Base-by-base conservation (phyloP, 306 rosid genomes). In the Trifolium fragiferum region DNA sequence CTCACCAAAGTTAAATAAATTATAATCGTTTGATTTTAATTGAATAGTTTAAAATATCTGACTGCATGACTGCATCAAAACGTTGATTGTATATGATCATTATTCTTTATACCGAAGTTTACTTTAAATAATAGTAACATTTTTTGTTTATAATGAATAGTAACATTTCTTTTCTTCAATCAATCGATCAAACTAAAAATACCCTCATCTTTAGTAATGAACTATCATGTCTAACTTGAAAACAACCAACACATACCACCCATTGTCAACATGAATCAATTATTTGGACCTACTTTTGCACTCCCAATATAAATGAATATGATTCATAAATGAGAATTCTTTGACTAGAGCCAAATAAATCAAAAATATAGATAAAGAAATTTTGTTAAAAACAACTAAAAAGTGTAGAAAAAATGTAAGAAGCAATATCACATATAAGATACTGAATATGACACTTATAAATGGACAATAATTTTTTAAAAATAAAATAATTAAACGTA, bases 201-300 rank as follows among this genome's bases (percentile, higher is more conserved):
- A 4, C 18, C 35, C 87, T 87, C 76, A 78, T 76, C 86, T 83
- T 78, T 83, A 81, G 77, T 84, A 82, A 83, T 73, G 82, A 81
- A 87, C 86, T 50, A 86, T 84, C 90, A 84, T 80, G 81, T 85
- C 85, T 79, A 83, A 82, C 81, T 79, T 80, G 79, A 84, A 83
- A 78, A 68, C 80, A 77, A 65, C 81, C 84, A 30, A 79, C 44
- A 60, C 21, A 30, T 32, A 68, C 81, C 78, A 40, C 62, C 67
- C 77, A 55, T 75, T 78, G 78, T 75, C 79, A 70, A 13, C 55
- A 65, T 64, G 78, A 79, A 62, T 73, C 82, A 88, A 88, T 86
- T 82, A 77, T 86, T 79, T 82, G 61, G 72, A 69, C 80, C 82
- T 73, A 76, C 77, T 79, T 76, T 41, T 67, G 20, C 83, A 59